Evolutionary conservation across 164 flowering plant species (phyloP).

Genomic region (Umbilicus rupestris): DNA sequence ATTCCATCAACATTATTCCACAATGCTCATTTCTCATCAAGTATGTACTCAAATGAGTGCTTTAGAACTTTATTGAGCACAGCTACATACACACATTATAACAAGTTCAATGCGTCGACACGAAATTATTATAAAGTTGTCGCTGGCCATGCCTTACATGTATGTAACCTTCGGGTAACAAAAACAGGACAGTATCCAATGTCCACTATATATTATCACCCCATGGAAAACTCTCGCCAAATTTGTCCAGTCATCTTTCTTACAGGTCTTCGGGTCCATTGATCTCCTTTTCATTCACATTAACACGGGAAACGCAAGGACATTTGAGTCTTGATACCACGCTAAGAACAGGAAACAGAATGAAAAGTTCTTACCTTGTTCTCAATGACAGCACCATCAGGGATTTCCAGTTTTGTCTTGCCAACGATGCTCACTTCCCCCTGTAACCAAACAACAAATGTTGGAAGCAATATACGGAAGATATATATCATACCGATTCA

Average conservation of each 20-base stretch:
- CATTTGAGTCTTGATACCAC: neutral
- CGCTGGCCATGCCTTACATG: too few species aligned
- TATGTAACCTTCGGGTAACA: neutral
- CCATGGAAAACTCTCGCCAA: neutral
- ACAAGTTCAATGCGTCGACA: too few species aligned
- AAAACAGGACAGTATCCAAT: neutral
- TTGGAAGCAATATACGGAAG: neutral
- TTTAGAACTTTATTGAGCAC: too few species aligned
- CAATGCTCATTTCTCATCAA: too few species aligned
- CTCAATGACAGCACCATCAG: constrained; percentile 37
- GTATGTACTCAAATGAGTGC: too few species aligned
- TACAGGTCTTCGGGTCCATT: constrained; percentile 12
- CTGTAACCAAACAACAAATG: constrained; percentile 15
- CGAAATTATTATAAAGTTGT: too few species aligned
- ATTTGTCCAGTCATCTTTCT: neutral
- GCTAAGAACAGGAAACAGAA: neutral
- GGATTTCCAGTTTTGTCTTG: constrained; percentile 31
- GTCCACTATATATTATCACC: neutral
- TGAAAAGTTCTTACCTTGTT: constrained; percentile 26
- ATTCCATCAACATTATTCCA: too few species aligned
- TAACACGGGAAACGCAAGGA: neutral
- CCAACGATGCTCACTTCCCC: constrained; percentile 42
- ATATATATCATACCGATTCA: neutral
- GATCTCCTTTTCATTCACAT: constrained; percentile 20
- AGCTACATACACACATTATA: too few species aligned